Base-by-base conservation (phyloP, 2,329 filamentous ascomycete species). In the Diaporthe sp. region DNA sequence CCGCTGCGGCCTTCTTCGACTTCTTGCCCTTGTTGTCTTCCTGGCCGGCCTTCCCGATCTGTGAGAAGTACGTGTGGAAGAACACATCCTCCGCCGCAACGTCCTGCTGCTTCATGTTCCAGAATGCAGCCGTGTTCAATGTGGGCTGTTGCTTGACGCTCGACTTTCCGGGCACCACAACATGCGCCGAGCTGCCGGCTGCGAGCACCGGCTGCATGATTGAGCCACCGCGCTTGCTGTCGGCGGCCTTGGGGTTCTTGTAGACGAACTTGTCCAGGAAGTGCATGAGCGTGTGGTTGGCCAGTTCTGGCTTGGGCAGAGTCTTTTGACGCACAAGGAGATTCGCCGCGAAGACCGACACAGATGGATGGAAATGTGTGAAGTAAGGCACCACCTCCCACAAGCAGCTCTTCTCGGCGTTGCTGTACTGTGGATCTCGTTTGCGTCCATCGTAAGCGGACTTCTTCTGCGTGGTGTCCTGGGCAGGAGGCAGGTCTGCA, bases 231-330 rank as follows among this genome's bases (percentile, higher is more conserved):
- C 94, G 94, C 42, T 91, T 88, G 44, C 87, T 84, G 70, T 91
- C 88, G 22, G 89, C 90, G 5, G 92, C 87, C 88, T 98, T 98
- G 77, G 96, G 92, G 80, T 97, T 98, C 79, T 95, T 93, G 89
- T 98, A 99, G n/a, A 98, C 95, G 84, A 99, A 99, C 79, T 97
- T 96, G 85, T 99, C 97, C 75, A 99, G 89, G 88, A 99, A 99
- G 83, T 97, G 94, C 81, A 97, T 97, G 67, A 99, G 90, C 1
- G 95, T 97, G 83, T 98, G 96, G 75, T 95, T 93, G 22, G 94
- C 93, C 70, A 98, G 89, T 80, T 99, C 97, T 0, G 97, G 96
- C 84, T 98, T 98, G 77, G 94, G 92, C 76, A 94, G 93, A 83
- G 95, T 92, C 70, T 92, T 89, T 78, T 93, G 90, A 75, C 92